phyloP scores from a whole-genome alignment of 2,329 filamentous ascomycete genomes.

The Diaporthe vaccinii region DNA sequence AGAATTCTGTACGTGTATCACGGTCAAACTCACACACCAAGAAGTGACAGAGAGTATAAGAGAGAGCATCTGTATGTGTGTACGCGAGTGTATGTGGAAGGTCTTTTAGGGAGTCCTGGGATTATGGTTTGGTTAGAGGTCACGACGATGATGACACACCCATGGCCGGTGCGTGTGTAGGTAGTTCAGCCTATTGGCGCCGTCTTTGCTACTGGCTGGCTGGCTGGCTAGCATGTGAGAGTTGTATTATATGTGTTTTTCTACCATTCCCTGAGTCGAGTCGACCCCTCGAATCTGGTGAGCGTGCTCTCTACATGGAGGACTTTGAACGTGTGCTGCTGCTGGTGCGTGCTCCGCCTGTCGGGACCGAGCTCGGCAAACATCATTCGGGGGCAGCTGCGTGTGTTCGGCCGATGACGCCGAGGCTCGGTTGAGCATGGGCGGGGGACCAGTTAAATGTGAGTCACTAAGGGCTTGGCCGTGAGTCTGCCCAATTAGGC shows the following conservation, averaged over 20 bases:
- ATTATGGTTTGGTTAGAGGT: conserved; percentile 12
- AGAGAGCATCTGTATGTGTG: neutral
- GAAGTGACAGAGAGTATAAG: neutral
- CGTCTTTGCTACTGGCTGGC: neutral
- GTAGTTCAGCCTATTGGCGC: neutral
- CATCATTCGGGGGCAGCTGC: neutral
- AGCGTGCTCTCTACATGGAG: neutral
- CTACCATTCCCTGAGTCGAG: neutral
- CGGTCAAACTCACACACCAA: neutral
- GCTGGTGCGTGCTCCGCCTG: neutral
- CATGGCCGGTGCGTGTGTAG: conserved; percentile 1
- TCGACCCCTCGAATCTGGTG: neutral
- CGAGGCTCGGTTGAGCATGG: neutral
- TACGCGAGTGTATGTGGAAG: neutral
- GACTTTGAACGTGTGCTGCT: neutral
- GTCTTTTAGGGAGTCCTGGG: conserved; percentile 14
- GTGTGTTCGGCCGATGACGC: neutral
- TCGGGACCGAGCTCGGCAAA: conserved; percentile 1
- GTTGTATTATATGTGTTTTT: conserved; percentile 23
- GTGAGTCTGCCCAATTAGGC: too few relatives aligned
- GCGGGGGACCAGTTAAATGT: too few relatives aligned
- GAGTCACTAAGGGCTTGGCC: too few relatives aligned
- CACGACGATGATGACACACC: neutral
- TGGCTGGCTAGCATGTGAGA: conserved; percentile 23
- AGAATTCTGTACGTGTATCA: neutral